These are phyloP conservation scores for Candida maesae DNA, from an alignment of 805 yeast species.

Conservation along the genomic window DNA sequence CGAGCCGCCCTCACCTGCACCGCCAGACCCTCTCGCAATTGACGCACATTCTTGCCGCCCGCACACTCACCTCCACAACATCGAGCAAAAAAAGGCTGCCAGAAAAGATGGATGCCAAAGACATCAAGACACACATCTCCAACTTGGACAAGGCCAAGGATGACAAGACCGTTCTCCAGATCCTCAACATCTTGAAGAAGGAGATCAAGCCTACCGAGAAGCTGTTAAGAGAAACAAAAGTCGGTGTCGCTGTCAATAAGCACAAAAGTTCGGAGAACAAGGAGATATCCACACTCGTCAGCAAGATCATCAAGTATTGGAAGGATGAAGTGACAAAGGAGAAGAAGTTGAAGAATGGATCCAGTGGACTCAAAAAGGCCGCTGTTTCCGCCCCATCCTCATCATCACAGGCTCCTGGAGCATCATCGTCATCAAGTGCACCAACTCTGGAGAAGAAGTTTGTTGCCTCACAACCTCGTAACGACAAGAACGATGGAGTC, in stretches of 20 bases:
- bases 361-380: slow-evolving; percentile 9
- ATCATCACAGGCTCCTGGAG: slow-evolving; percentile 19
- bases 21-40: too few species aligned
- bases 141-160: slow-evolving; percentile 70
- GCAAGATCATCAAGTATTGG: slow-evolving; percentile 83
- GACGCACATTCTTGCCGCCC: too few species aligned
- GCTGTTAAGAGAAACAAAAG: slow-evolving; percentile 85
- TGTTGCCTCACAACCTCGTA: slow-evolving; percentile 58
- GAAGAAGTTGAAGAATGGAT: slow-evolving; percentile 32
- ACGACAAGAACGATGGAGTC: slow-evolving; percentile 77
- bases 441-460: slow-evolving; percentile 33
- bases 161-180: slow-evolving; percentile 61
- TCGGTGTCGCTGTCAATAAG: slow-evolving; percentile 95
- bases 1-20: too few species aligned
- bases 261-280: slow-evolving; percentile 63
- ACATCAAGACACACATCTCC: slow-evolving; percentile 63
- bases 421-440: slow-evolving; percentile 2
- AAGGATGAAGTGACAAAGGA: slow-evolving; percentile 79
- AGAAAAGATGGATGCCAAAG: slow-evolving; percentile 58
- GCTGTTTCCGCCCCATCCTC: too few species aligned
- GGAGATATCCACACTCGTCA: slow-evolving; percentile 69
- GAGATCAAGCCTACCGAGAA: slow-evolving; percentile 83
- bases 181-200: slow-evolving; percentile 59
- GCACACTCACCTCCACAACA: too few species aligned
- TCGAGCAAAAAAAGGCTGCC: too few species aligned